Evolutionary conservation across 108 stramenopile species (phyloP).

Genomic region (Skeletonema potamos): DNA sequence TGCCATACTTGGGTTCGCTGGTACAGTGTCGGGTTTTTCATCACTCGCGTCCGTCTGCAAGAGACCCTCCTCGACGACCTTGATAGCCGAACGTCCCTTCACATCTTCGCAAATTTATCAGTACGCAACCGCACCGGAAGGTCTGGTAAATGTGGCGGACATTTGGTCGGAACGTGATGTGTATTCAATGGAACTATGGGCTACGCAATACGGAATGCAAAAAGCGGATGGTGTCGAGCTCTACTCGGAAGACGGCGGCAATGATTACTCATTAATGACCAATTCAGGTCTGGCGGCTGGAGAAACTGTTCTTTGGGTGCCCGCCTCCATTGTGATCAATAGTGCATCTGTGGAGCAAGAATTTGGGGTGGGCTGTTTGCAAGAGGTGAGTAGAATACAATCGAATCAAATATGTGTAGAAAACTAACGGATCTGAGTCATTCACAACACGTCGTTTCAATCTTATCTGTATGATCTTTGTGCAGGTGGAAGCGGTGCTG

Average conservation of each 20-base stretch:
- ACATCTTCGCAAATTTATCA: background rate
- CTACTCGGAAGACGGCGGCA: slow-evolving; percentile 30
- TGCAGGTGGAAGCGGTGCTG: slow-evolving; percentile 17
- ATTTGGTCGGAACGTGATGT: slow-evolving; percentile 37
- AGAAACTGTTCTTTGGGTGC: slow-evolving; percentile 26
- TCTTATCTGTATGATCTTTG: too few relatives aligned
- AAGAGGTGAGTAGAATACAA: background rate
- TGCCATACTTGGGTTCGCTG: too few relatives aligned
- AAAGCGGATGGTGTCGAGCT: slow-evolving; percentile 48
- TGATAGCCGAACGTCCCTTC: background rate
- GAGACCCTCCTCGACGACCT: background rate
- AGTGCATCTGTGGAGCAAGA: slow-evolving; percentile 11
- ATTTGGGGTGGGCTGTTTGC: slow-evolving; percentile 9
- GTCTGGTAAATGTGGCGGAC: background rate
- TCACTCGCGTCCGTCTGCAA: background rate
- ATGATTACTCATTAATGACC: slow-evolving; percentile 21
- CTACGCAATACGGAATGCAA: slow-evolving; percentile 50
- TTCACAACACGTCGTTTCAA: too few relatives aligned
- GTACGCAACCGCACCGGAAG: background rate
- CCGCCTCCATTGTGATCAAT: slow-evolving; percentile 16
- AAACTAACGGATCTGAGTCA: too few relatives aligned
- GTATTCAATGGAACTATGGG: slow-evolving; percentile 55
- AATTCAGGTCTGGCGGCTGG: slow-evolving; percentile 16
- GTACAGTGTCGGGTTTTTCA: background rate
- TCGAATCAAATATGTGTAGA: too few relatives aligned